Conservation (phyloP, 768 basidiomycete genomes). For the Leucocoprinus leucothites region DNA sequence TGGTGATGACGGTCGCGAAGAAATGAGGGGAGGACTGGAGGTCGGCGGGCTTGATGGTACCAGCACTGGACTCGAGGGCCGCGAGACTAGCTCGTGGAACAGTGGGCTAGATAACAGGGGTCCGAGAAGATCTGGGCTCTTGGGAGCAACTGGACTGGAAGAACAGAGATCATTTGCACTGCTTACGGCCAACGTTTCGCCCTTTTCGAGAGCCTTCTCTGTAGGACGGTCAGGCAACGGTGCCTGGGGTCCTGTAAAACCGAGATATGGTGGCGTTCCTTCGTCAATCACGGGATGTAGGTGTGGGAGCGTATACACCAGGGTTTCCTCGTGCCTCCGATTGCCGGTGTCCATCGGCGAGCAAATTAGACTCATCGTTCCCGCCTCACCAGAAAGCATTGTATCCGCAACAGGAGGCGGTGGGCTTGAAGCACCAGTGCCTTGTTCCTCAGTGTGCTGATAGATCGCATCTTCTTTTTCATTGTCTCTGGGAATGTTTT, state of each 20-base stretch:
- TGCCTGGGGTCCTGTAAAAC: no score
- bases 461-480: no score
- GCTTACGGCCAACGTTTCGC: no score
- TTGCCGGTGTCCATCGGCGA: neutral
- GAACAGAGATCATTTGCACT: no score
- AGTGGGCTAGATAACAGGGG: neutral
- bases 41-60: constrained; percentile 5
- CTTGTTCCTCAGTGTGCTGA: neutral
- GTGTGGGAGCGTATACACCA: neutral
- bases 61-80: constrained; percentile 1
- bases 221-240: no score
- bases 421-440: neutral
- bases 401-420: neutral
- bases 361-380: neutral
- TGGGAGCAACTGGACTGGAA: neutral
- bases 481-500: no score
- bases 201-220: no score
- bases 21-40: neutral
- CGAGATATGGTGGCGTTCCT: no score
- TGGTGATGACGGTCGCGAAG: constrained; percentile 2
- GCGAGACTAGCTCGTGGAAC: neutral
- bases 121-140: neutral
- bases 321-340: neutral
- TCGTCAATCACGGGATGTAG: neutral
- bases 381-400: neutral